Conservation (phyloP, 2,329 filamentous ascomycete genomes). For the Phyllosticta ampelicida region DNA sequence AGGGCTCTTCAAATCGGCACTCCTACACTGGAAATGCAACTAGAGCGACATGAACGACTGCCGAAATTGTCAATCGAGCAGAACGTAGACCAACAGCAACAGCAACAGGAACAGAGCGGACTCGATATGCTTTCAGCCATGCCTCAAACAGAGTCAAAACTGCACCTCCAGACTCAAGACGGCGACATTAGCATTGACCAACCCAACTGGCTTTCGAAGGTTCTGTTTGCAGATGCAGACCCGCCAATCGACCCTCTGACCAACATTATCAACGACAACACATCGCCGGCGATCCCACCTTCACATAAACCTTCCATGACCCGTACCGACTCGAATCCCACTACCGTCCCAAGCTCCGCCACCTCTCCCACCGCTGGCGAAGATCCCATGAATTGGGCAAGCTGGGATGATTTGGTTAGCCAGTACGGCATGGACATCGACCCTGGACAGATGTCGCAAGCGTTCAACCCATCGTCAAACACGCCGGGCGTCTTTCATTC, state of each 20-base stretch:
- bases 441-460: background rate
- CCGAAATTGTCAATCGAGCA: background rate
- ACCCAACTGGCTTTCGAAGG: slow-evolving; percentile 15
- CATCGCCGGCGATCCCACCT: background rate
- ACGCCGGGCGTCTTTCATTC: background rate
- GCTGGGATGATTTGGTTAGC: slow-evolving; percentile 38
- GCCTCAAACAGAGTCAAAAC: background rate
- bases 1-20: background rate
- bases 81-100: background rate
- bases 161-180: slow-evolving; percentile 1
- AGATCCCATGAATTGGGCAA: slow-evolving; percentile 35
- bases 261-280: background rate
- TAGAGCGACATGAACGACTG: background rate
- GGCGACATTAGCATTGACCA: slow-evolving; percentile 12
- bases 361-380: slow-evolving; percentile 1
- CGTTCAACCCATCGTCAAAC: background rate
- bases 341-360: background rate
- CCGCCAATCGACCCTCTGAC: background rate
- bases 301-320: background rate
- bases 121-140: background rate
- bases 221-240: background rate
- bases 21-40: background rate
- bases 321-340: background rate
- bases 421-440: slow-evolving; percentile 36
- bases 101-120: background rate